Percentiles rank a stretch among this genome's conserved stretches.
Evolutionary conservation across 2,329 filamentous ascomycete species (phyloP).

Genomic region (Plectosphaerella cucumerina): DNA sequence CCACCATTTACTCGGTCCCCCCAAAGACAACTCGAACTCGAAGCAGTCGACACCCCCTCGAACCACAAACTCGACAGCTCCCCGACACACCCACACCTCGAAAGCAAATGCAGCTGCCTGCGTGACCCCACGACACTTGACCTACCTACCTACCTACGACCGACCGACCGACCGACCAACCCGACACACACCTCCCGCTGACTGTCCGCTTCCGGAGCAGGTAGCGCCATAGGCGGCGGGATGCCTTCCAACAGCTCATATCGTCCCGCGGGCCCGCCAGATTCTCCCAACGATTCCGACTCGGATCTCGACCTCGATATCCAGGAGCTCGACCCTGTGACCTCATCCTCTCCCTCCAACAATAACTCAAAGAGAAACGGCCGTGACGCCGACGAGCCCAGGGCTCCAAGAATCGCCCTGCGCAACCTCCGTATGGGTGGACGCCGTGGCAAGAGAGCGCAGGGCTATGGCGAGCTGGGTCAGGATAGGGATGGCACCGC

Average conservation of each 20-base stretch:
- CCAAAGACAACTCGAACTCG: too few species aligned
- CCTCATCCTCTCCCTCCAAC: slow-evolving; percentile 17
- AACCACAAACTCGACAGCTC: too few species aligned
- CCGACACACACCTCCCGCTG: too few species aligned
- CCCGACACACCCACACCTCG: too few species aligned
- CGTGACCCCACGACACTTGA: too few species aligned
- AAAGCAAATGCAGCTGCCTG: too few species aligned
- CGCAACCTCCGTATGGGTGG: slow-evolving; percentile 66
- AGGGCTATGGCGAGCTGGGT: slow-evolving; percentile 58
- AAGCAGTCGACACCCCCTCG: too few species aligned
- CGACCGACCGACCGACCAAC: too few species aligned
- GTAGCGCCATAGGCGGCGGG: slow-evolving; percentile 28
- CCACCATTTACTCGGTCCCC: too few species aligned
- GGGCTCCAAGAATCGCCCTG: slow-evolving; percentile 62
- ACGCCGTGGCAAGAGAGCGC: slow-evolving; percentile 51
- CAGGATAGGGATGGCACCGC: slow-evolving; percentile 51
- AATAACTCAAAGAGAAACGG: slow-evolving; percentile 36
- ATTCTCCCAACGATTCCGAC: slow-evolving; percentile 66
- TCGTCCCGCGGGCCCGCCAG: slow-evolving; percentile 56
- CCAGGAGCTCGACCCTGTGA: slow-evolving; percentile 69
- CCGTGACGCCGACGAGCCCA: slow-evolving; percentile 9
- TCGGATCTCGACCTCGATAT: slow-evolving; percentile 75
- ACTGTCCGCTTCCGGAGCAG: background rate
- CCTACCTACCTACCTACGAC: too few species aligned
- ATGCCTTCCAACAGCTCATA: slow-evolving; percentile 54